Base-by-base conservation (phyloP, 2,329 filamentous ascomycete species). In the Penicillium expansum region DNA sequence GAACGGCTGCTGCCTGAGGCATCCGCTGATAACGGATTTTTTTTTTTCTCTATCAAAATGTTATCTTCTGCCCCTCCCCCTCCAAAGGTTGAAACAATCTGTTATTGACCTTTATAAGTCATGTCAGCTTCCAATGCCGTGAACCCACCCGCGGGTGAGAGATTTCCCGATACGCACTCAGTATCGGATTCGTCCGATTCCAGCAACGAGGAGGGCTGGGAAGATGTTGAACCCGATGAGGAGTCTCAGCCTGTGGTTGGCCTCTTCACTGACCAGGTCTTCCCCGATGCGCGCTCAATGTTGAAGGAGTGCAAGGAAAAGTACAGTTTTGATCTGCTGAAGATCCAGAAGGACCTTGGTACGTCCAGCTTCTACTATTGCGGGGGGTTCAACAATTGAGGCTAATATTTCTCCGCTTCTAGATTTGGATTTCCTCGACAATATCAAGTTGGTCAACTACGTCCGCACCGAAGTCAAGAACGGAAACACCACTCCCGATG, bases 391-490 rank as follows among this genome's bases (percentile, higher is more conserved):
- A 59, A 67, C 57, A 66, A 61, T n/a, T 41, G 7, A 62, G 32
- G 45, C 57, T 62, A 56, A 59, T 38, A 32, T 50, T 51, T 53
- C 45, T 18, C 56, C 76, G 74, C 22, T 72, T 20, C 16, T 85
- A 69, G 80, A 77, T 22, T 79, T 92, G 43, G 89, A 92, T 67
- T 91, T 92, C 64, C 82, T 91, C 58, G 88, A 85, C 29, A 84
- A 82, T 57, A 84, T 92, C 66, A 91, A 87, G 73, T 78, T 92
- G 33, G 85, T 92, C 70, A 92, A 92, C 71, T 91, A 85, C 66
- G 70, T 83, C 48, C 79, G 80, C 18, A 74, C 77, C 13, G 72
- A 80, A 59, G 76, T 79, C 29, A 77, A 78, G 53, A 69, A 69
- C 44, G 80, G 80, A 30, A 76, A 79, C 53, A 62, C 60, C 32